Conservation (phyloP, 306 rosid species). For the Rosa persica region DNA sequence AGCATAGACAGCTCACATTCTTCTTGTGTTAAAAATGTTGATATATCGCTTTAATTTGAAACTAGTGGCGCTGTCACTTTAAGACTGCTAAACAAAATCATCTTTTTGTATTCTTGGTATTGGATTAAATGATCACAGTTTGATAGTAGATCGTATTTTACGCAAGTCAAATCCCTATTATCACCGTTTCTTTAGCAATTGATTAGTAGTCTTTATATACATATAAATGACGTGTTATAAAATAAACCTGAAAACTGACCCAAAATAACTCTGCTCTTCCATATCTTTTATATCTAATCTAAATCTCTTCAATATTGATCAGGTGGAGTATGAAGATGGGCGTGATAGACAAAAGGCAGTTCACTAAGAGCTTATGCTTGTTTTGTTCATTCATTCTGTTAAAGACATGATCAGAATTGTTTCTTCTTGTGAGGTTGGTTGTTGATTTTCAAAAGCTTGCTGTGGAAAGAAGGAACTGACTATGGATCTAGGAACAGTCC, state of each 20-base stretch:
- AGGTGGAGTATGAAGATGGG: constrained; percentile 56
- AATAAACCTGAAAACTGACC: neutral
- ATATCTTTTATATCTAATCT: neutral
- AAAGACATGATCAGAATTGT: neutral
- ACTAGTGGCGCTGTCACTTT: neutral
- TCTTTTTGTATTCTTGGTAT: neutral
- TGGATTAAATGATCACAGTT: neutral
- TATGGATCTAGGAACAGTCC: neutral
- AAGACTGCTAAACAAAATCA: neutral
- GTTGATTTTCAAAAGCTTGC: constrained; percentile 12
- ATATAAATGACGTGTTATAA: neutral
- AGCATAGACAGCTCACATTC: neutral
- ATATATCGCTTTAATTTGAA: neutral
- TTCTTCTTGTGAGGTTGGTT: neutral
- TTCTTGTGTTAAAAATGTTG: neutral
- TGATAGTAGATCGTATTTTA: neutral
- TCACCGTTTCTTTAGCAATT: neutral
- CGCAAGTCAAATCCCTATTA: neutral
- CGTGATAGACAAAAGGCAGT: constrained; percentile 48
- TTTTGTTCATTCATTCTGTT: constrained; percentile 1
- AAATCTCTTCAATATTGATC: neutral
- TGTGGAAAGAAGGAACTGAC: neutral
- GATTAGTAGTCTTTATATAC: neutral
- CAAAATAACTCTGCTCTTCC: neutral
- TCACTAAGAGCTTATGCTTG: constrained; percentile 29